Evolutionary conservation across 306 rosid species (phyloP).

Genomic region (Fragaria iinumae): DNA sequence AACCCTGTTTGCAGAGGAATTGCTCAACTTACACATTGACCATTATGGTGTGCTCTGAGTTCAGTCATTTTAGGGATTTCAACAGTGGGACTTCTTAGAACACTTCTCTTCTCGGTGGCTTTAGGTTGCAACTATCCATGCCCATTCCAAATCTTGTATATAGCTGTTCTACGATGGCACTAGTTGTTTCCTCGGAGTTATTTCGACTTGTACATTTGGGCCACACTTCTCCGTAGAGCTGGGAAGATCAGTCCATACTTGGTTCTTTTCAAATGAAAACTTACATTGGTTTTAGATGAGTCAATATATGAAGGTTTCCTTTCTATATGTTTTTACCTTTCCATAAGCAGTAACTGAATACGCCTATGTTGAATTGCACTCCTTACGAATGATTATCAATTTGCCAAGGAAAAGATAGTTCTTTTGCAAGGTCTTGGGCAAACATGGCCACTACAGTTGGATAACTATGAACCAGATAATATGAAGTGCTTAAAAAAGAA

Average conservation of each 20-base stretch:
- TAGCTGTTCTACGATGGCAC: not conserved
- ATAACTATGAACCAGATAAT: too few species aligned
- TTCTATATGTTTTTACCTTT: not conserved
- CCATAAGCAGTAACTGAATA: not conserved
- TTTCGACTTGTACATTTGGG: not conserved
- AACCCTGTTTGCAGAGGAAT: slow-evolving; percentile 13
- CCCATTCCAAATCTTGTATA: not conserved
- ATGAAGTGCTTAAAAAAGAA: not conserved
- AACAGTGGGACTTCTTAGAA: not conserved
- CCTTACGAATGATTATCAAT: not conserved
- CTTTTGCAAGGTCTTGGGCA: not conserved
- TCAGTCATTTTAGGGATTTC: slow-evolving; percentile 1
- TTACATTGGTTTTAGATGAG: not conserved
- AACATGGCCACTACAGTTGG: too few species aligned
- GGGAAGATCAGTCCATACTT: not conserved
- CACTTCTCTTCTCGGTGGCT: not conserved
- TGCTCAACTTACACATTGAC: not conserved
- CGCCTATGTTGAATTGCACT: not conserved
- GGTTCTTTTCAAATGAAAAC: not conserved
- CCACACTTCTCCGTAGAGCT: not conserved
- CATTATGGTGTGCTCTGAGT: not conserved
- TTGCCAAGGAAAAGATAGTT: not conserved
- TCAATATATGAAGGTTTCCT: not conserved
- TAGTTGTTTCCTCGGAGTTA: not conserved
- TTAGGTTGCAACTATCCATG: not conserved